Conservation (phyloP, 139 green algal species). For the Coelastrella sp. region DNA sequence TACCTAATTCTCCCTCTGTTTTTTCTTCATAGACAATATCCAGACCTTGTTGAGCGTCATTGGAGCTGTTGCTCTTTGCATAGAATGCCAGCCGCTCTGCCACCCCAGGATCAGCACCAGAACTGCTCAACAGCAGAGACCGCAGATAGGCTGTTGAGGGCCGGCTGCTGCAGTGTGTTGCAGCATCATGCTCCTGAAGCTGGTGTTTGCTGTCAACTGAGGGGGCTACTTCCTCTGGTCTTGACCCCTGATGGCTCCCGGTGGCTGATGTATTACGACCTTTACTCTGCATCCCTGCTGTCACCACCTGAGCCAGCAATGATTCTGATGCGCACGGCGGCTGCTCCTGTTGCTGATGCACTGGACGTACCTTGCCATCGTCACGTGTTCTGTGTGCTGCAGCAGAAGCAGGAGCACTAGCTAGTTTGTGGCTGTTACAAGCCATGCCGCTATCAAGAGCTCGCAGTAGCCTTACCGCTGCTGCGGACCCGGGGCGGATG, state of each 20-base stretch:
- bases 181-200: background rate
- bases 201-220: background rate
- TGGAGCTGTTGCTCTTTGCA: background rate
- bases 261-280: too few species aligned
- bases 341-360: background rate
- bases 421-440: background rate
- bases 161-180: background rate
- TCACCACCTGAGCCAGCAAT: too few species aligned
- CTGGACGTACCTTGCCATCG: background rate
- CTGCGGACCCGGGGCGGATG: conserved; percentile 12
- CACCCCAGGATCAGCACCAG: background rate
- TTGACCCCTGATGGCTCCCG: background rate
- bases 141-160: conserved; percentile 11
- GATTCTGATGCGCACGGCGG: background rate
- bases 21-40: conserved; percentile 26
- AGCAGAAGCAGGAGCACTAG: too few species aligned
- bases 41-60: background rate
- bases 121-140: conserved; percentile 11
- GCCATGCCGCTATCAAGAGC: background rate
- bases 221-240: too few species aligned
- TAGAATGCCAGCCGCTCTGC: background rate
- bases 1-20: background rate
- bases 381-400: too few species aligned
- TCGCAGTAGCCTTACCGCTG: conserved; percentile 4
- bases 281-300: too few species aligned